Evolutionary conservation across 345 rosid genomes (phyloP).

Genomic region (Murraya koenigii): DNA sequence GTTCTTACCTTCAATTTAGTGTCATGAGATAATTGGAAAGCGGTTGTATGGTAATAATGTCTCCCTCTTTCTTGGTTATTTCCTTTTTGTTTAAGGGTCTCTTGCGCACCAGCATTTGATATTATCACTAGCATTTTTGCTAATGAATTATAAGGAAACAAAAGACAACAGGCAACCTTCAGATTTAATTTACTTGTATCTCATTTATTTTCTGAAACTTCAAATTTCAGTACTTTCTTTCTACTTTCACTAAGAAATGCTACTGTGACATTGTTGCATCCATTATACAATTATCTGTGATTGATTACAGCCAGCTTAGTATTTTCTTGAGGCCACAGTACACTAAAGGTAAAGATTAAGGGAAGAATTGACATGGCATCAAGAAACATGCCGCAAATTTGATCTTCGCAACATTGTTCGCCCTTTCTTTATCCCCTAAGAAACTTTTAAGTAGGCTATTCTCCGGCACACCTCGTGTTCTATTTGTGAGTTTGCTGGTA

Average conservation of each 20-base stretch:
- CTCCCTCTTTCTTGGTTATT: conserved; percentile 51
- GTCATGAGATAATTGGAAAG: conserved; percentile 45
- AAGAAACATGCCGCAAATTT: conserved; percentile 53
- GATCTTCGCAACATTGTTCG: conserved; percentile 56
- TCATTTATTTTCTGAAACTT: background rate
- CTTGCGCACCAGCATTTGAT: conserved; percentile 53
- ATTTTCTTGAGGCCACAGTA: background rate
- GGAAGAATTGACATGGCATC: background rate
- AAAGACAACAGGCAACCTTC: conserved; percentile 1
- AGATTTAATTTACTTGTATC: background rate
- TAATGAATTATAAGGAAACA: background rate
- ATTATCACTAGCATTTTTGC: background rate
- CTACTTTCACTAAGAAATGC: background rate
- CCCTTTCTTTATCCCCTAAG: conserved; percentile 45
- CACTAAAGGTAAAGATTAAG: background rate
- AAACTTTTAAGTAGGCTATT: conserved; percentile 43
- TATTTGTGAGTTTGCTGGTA: conserved; percentile 19
- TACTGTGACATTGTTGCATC: background rate
- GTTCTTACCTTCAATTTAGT: conserved; percentile 50
- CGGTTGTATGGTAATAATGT: conserved; percentile 44
- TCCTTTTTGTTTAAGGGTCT: conserved; percentile 59
- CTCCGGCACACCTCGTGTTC: conserved; percentile 29
- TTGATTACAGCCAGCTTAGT: background rate
- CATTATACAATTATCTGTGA: background rate
- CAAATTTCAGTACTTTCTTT: background rate